Percentiles rank a stretch among this genome's conserved stretches.
phyloP scores from a whole-genome alignment of 495 filamentous ascomycete species.

The Podospora pseudopauciseta region DNA sequence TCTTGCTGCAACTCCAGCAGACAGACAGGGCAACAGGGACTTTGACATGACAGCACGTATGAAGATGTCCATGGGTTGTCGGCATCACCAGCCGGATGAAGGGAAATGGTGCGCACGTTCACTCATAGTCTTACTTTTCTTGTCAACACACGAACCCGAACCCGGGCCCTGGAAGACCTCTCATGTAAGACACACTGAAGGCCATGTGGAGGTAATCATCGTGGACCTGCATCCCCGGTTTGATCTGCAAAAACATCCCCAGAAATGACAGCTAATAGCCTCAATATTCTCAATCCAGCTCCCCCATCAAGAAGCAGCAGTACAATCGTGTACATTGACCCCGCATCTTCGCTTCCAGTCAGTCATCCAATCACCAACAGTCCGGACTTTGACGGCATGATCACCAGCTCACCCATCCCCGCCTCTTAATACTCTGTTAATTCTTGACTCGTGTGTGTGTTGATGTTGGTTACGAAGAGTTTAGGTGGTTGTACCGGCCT shows the following conservation, averaged over 20 bases:
- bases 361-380: not conserved
- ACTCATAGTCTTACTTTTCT: not conserved
- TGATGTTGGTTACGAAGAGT: not conserved
- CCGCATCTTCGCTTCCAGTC: not conserved
- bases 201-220: not conserved
- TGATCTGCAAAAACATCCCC: not conserved
- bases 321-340: not conserved
- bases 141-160: not conserved
- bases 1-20: not conserved
- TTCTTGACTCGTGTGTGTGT: conserved; percentile 1
- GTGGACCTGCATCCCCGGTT: not conserved
- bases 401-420: conserved; percentile 2
- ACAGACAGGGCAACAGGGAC: not conserved
- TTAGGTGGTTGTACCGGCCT: conserved; percentile 1
- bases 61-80: not conserved
- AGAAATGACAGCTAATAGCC: not conserved
- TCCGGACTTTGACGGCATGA: not conserved
- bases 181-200: not conserved
- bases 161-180: not conserved
- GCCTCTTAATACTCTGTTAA: not conserved
- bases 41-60: not conserved
- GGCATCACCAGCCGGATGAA: conserved; percentile 5
- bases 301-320: not conserved
- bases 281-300: not conserved
- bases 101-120: not conserved